phyloP scores from a whole-genome alignment of 768 basidiomycete species.

The Boletus huronensis region DNA sequence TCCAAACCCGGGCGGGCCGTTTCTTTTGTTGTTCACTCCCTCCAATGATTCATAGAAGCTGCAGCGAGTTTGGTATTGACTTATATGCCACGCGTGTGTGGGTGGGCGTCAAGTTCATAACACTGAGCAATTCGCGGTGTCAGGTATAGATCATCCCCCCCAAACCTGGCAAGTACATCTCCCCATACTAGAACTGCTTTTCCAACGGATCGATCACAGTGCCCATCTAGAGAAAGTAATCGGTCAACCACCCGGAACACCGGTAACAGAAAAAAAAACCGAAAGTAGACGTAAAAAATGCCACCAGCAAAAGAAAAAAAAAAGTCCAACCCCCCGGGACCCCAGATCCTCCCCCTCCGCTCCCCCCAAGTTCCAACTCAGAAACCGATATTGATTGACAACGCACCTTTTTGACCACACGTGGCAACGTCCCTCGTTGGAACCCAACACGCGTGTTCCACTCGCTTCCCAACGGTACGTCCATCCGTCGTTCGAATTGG shows the following conservation, averaged over 20 bases:
- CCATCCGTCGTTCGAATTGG: conserved; percentile 86
- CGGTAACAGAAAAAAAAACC: too few relatives aligned
- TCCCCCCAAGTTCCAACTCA: too few relatives aligned
- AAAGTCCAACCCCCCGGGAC: neutral
- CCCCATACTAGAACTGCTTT: conserved; percentile 38
- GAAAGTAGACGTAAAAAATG: neutral
- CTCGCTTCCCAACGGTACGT: conserved; percentile 78
- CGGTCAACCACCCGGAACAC: too few relatives aligned
- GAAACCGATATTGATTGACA: neutral
- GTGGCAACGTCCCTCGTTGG: conserved; percentile 80
- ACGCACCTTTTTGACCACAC: conserved; percentile 79
- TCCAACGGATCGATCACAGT: conserved; percentile 66
- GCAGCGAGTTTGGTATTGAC: neutral
- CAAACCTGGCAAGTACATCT: too few relatives aligned
- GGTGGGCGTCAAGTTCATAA: neutral
- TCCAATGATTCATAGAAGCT: neutral
- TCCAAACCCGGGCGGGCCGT: neutral
- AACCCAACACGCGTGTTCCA: conserved; percentile 90
- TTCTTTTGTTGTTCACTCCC: neutral
- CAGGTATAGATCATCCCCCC: too few relatives aligned
- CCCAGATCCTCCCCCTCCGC: neutral
- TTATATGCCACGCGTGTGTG: neutral
- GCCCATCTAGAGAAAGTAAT: conserved; percentile 50
- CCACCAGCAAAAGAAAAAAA: neutral
- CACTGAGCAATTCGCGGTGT: neutral